Evolutionary conservation across 441 rosid species (phyloP).

Genomic region (Codiaeum variegatum): DNA sequence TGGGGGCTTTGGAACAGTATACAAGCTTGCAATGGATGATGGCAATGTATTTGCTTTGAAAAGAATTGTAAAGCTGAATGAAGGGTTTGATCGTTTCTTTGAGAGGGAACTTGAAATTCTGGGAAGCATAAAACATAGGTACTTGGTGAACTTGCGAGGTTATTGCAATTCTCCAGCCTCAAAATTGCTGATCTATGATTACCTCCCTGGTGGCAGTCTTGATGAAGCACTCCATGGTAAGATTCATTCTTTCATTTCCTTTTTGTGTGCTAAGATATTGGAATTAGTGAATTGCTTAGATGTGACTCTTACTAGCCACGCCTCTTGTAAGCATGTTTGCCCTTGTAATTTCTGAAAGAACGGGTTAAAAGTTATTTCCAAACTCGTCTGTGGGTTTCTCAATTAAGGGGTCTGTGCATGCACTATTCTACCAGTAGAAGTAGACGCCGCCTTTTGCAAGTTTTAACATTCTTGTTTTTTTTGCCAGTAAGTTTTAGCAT

Average conservation of each 20-base stretch:
- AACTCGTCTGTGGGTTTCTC: not conserved
- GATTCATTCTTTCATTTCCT: conserved; percentile 15
- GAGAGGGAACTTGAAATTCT: conserved; percentile 98
- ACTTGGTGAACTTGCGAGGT: conserved; percentile 93
- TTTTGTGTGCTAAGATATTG: not conserved
- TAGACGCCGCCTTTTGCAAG: not conserved
- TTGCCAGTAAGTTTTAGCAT: not conserved
- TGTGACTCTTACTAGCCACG: not conserved
- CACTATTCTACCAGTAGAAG: not conserved
- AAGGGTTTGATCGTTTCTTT: conserved; percentile 92
- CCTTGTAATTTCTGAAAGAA: not conserved
- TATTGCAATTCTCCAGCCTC: conserved; percentile 97
- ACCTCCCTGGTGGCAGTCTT: conserved; percentile 92
- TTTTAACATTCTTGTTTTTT: too few species aligned
- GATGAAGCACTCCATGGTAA: conserved; percentile 98
- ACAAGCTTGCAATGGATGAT: conserved; percentile 96
- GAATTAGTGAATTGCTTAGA: not conserved
- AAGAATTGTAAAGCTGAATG: conserved; percentile 81
- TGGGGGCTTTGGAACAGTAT: conserved; percentile 96
- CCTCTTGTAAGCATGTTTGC: not conserved
- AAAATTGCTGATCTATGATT: conserved; percentile 85
- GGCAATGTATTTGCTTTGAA: conserved; percentile 89
- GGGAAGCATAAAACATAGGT: conserved; percentile 94
- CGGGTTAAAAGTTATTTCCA: not conserved
- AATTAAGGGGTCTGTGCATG: not conserved